A percentile compares a stretch with the other conserved stretches of the same genome.
Evolutionary conservation across 2,329 filamentous ascomycete genomes (phyloP).

Genomic region (Aspergillus cejpii): DNA sequence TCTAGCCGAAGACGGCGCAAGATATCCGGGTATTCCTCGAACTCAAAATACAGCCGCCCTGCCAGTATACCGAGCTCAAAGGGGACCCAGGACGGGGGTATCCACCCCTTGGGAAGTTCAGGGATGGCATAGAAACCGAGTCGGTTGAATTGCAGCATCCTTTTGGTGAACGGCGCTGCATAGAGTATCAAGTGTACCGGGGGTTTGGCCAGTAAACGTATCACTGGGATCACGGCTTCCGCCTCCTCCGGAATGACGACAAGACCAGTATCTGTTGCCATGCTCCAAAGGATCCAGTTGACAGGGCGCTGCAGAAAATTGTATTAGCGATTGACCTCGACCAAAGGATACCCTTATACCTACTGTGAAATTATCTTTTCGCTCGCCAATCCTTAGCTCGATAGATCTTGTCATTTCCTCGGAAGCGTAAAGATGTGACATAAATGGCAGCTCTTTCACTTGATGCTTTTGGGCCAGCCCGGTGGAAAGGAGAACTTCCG

Average conservation of each 20-base stretch:
- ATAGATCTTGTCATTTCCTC: slow-evolving; percentile 12
- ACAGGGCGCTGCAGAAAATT: slow-evolving; percentile 30
- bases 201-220: slow-evolving; percentile 24
- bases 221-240: slow-evolving; percentile 46
- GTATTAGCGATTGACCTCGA: neutral
- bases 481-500: slow-evolving; percentile 4
- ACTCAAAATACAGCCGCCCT: slow-evolving; percentile 51
- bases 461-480: slow-evolving; percentile 9
- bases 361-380: slow-evolving; percentile 11
- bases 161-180: slow-evolving; percentile 53
- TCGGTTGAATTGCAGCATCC: slow-evolving; percentile 55
- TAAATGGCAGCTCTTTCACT: neutral
- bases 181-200: slow-evolving; percentile 50
- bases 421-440: slow-evolving; percentile 10
- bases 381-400: slow-evolving; percentile 2
- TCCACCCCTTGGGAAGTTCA: slow-evolving; percentile 34
- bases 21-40: slow-evolving; percentile 18
- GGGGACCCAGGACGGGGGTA: slow-evolving; percentile 48
- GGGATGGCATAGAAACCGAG: slow-evolving; percentile 52
- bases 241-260: slow-evolving; percentile 59
- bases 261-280: slow-evolving; percentile 44
- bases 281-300: slow-evolving; percentile 57
- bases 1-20: neutral
- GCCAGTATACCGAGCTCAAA: slow-evolving; percentile 56
- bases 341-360: neutral